Conservation (phyloP, 2,329 filamentous ascomycete genomes). For the Hymenoscyphus linearis region DNA sequence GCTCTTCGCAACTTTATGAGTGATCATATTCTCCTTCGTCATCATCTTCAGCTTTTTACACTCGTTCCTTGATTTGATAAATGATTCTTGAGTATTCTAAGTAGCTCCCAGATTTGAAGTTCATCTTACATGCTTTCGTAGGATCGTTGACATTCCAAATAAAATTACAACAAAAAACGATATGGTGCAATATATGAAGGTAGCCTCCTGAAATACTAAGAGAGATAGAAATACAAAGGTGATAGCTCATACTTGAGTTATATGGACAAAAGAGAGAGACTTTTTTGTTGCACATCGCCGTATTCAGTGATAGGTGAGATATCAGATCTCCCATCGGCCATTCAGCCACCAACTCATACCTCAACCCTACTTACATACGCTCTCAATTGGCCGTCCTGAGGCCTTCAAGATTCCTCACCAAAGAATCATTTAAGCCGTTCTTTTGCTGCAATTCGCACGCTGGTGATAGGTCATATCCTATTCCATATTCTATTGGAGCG, state of each 20-base stretch:
- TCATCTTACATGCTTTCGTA: no score
- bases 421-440: neutral
- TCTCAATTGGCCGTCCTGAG: neutral
- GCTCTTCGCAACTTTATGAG: neutral
- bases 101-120: neutral
- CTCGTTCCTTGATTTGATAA: neutral
- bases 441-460: neutral
- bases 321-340: neutral
- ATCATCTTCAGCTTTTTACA: neutral
- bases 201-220: neutral
- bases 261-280: neutral
- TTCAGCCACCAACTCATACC: neutral
- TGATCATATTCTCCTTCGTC: neutral
- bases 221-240: neutral
- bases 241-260: neutral
- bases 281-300: constrained; percentile 3
- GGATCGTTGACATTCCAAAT: no score
- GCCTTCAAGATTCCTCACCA: neutral
- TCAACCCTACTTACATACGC: neutral
- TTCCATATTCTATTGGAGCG: neutral
- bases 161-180: neutral
- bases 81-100: no score
- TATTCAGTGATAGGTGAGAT: constrained; percentile 5
- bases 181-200: neutral
- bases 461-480: neutral